Evolutionary conservation across 495 filamentous ascomycete species (phyloP).

Genomic region (Schizothecium vesticola): DNA sequence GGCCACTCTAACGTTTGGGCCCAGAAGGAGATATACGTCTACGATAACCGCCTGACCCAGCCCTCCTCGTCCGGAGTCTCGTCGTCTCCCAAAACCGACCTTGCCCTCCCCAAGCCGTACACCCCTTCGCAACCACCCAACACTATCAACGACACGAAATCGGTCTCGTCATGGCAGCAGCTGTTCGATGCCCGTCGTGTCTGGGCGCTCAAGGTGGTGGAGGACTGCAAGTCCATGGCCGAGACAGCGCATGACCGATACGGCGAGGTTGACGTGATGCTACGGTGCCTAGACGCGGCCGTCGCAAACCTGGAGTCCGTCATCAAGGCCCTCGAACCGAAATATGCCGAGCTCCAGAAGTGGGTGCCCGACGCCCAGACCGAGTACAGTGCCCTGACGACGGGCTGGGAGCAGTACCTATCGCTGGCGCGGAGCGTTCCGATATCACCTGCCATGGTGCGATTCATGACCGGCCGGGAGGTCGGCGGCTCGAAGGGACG

Average conservation of each 20-base stretch:
- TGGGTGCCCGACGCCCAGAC: constrained; percentile 67
- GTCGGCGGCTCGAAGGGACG: constrained; percentile 35
- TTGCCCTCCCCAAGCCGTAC: constrained; percentile 55
- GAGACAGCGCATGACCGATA: constrained; percentile 44
- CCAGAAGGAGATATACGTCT: constrained; percentile 82
- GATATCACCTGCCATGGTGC: constrained; percentile 45
- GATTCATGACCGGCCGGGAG: constrained; percentile 49
- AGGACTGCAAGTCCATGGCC: constrained; percentile 57
- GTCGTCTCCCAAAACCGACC: constrained; percentile 41
- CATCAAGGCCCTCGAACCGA: constrained; percentile 66
- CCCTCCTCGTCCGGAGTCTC: constrained; percentile 35
- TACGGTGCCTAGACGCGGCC: constrained; percentile 67
- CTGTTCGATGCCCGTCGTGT: constrained; percentile 66
- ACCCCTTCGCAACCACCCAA: constrained; percentile 60
- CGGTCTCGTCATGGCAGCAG: constrained; percentile 74
- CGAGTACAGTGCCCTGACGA: constrained; percentile 61
- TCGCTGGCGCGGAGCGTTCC: constrained; percentile 57
- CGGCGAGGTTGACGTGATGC: constrained; percentile 64
- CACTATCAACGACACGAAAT: constrained; percentile 63
- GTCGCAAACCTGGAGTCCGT: constrained; percentile 75
- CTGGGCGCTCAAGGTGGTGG: constrained; percentile 69
- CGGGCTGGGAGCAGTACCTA: constrained; percentile 64
- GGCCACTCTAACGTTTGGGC: constrained; percentile 8
- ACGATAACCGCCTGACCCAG: constrained; percentile 65
- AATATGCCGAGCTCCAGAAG: constrained; percentile 62